Percentiles rank a stretch among this genome's conserved stretches.
phyloP scores from a whole-genome alignment of 768 basidiomycete genomes.

The Coprinopsis cinerea region DNA sequence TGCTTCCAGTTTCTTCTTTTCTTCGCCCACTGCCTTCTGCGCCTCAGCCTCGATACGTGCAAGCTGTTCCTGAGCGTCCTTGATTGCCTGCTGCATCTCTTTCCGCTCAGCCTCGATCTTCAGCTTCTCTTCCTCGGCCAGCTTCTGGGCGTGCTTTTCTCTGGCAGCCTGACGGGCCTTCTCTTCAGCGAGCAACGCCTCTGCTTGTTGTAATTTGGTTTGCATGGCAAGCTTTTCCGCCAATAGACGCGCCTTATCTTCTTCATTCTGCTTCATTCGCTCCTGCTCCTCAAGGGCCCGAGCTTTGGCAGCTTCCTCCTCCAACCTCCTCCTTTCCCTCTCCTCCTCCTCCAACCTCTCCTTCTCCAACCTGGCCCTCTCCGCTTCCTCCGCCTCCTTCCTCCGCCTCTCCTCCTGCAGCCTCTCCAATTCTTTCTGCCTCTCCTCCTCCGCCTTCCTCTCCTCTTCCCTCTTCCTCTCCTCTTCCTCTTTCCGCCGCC shows the following conservation, averaged over 20 bases:
- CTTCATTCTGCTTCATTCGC: conserved; percentile 25
- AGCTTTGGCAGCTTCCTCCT: no score
- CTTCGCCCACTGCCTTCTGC: conserved; percentile 9
- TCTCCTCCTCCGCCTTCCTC: conserved; percentile 22
- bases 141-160: conserved; percentile 17
- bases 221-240: conserved; percentile 28
- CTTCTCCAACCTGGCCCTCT: conserved; percentile 21
- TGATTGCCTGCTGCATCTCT: conserved; percentile 17
- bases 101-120: conserved; percentile 20
- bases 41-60: conserved; percentile 16
- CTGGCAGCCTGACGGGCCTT: conserved; percentile 25
- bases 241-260: conserved; percentile 26
- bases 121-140: conserved; percentile 17
- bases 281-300: conserved; percentile 17
- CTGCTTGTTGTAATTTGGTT: conserved; percentile 26
- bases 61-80: conserved; percentile 21
- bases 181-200: conserved; percentile 26
- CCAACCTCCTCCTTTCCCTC: conserved; percentile 15
- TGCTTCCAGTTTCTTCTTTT: conserved; percentile 9
- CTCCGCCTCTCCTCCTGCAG: conserved; percentile 24
- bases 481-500: conserved; percentile 27
- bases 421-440: conserved; percentile 23
- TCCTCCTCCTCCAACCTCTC: conserved; percentile 18
- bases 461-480: conserved; percentile 24
- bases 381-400: conserved; percentile 19